These are phyloP conservation scores for Coriaria nepalensis DNA, from an alignment of 306 rosid species.

Conservation along the genomic window DNA sequence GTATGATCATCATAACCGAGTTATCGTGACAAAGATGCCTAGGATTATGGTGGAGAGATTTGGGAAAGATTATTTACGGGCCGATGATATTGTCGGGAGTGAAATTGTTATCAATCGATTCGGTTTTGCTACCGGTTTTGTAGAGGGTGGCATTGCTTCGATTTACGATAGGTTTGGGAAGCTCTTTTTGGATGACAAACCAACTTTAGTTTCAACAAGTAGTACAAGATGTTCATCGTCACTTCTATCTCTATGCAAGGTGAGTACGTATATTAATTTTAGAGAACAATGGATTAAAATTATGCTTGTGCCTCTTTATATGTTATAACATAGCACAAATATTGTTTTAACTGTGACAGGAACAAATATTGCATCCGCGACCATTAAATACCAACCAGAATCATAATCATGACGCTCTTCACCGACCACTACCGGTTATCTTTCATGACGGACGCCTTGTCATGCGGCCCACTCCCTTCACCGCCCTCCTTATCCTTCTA, in stretches of 20 bases:
- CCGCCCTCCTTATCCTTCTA: conserved; percentile 54
- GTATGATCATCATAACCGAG: conserved; percentile 14
- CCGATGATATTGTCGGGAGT: conserved; percentile 54
- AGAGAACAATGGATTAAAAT: not conserved
- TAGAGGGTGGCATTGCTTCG: conserved; percentile 9
- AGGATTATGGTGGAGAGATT: conserved; percentile 70
- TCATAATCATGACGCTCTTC: conserved; percentile 12
- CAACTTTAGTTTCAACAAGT: conserved; percentile 38
- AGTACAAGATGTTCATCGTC: conserved; percentile 17
- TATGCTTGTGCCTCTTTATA: too few species aligned
- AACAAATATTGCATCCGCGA: conserved; percentile 25
- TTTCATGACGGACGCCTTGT: conserved; percentile 96
- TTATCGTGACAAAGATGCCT: conserved; percentile 60
- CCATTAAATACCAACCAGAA: conserved; percentile 23
- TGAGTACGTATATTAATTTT: conserved; percentile 5
- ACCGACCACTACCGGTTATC: conserved; percentile 72
- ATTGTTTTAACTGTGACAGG: conserved; percentile 23
- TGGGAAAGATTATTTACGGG: conserved; percentile 65
- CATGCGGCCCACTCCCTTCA: conserved; percentile 64
- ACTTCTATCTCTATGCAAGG: conserved; percentile 46
- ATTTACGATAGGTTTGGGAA: conserved; percentile 22
- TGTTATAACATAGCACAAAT: not conserved
- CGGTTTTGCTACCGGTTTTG: conserved; percentile 61
- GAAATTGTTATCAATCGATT: conserved; percentile 41
- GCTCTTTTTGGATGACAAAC: conserved; percentile 21